Conservation (phyloP, 1,139 yeast genomes). For the Geotrichum australiense region DNA sequence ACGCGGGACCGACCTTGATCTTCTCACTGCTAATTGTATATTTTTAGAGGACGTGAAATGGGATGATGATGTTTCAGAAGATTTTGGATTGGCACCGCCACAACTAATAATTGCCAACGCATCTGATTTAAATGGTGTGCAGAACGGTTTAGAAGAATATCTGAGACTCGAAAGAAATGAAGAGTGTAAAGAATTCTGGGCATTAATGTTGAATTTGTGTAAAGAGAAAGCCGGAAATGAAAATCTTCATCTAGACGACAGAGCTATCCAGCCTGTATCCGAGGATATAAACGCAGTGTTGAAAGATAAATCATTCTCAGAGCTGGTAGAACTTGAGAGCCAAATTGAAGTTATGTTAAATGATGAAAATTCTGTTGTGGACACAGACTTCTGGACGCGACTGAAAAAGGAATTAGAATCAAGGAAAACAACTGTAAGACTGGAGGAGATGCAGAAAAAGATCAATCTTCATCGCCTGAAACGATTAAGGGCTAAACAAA, state of each 20-base stretch:
- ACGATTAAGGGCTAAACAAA: constrained; percentile 17
- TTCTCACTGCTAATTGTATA: constrained; percentile 25
- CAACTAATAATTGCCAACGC: constrained; percentile 21
- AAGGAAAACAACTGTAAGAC: constrained; percentile 24
- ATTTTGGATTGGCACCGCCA: constrained; percentile 22
- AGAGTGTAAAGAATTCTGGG: constrained; percentile 25
- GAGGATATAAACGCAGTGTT: constrained; percentile 31
- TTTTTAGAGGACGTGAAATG: constrained; percentile 22
- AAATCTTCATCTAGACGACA: constrained; percentile 13
- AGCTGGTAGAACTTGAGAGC: constrained; percentile 26
- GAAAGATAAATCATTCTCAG: constrained; percentile 25
- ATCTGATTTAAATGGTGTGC: constrained; percentile 16
- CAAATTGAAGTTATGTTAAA: constrained; percentile 24
- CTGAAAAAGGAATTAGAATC: constrained; percentile 25
- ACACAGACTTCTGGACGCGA: constrained; percentile 33
- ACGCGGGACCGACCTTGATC: constrained; percentile 29
- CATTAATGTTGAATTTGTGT: constrained; percentile 15
- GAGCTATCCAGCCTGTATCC: constrained; percentile 25
- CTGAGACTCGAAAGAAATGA: constrained; percentile 20
- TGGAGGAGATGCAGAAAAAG: constrained; percentile 20
- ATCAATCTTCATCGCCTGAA: constrained; percentile 21
- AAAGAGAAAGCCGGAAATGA: constrained; percentile 9
- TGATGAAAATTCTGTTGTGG: constrained; percentile 23
- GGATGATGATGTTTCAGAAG: constrained; percentile 20
- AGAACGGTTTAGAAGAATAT: constrained; percentile 21